Evolutionary conservation across 2,329 filamentous ascomycete species (phyloP).

Genomic region (Didymella pinodella): DNA sequence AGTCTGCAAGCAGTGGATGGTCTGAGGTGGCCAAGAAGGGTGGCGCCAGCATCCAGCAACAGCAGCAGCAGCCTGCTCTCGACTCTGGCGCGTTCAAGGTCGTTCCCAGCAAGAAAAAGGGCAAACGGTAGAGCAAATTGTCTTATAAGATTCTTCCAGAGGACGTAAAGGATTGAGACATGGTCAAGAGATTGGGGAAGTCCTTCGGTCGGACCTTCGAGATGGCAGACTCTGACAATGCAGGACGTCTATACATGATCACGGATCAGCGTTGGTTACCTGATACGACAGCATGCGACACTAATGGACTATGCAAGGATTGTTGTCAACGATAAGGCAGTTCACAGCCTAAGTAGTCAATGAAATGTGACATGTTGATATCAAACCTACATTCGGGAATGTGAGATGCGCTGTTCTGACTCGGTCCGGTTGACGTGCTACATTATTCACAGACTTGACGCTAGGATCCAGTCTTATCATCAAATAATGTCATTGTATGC

Average conservation of each 20-base stretch:
- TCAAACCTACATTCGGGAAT: not conserved
- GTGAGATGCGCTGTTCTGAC: too few relatives aligned
- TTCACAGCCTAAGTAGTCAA: not conserved
- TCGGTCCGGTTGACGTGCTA: too few relatives aligned
- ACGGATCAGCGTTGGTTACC: not conserved
- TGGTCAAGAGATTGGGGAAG: not conserved
- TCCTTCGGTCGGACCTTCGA: too few relatives aligned
- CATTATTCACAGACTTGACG: not conserved
- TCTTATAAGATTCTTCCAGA: not conserved
- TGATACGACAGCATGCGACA: not conserved
- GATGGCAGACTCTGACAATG: too few relatives aligned
- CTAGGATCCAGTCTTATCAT: not conserved
- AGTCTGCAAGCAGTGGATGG: conserved; percentile 74
- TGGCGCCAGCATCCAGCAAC: conserved; percentile 62
- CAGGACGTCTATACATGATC: not conserved
- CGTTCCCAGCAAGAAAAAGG: conserved; percentile 91
- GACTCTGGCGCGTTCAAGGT: conserved; percentile 81
- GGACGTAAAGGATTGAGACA: not conserved
- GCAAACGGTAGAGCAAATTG: conserved; percentile 49
- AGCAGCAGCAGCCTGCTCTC: conserved; percentile 44
- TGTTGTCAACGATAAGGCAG: not conserved
- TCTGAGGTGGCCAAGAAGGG: conserved; percentile 98
- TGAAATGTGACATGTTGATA: not conserved
- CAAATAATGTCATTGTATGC: not conserved
- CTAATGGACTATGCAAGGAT: not conserved